Evolutionary conservation across 805 yeast genomes (phyloP), one percentile per base, ranked within the genome.

Genomic region (Starmerella floris): DNA sequence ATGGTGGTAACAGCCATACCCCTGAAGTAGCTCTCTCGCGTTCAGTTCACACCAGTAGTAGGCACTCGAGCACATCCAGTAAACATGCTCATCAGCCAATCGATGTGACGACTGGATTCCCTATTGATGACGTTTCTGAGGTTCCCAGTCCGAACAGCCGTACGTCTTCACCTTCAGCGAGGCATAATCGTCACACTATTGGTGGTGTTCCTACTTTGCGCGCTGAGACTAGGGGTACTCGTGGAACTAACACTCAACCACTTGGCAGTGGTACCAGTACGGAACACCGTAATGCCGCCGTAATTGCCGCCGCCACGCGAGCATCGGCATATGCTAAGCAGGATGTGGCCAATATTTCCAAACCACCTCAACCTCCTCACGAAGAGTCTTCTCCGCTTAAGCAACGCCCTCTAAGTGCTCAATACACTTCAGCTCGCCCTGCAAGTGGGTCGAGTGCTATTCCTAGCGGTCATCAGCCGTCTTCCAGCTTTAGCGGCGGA

Each of bases 311-410:
- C 4, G 52, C 52, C 2, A 34, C 50, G 11, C 41, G 37, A 37
- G 52, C 52, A 2, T 45, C 52, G 13, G 49, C 48, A 2, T 46
- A 37, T 23, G 52, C 52, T 5, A 46, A 43, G 44, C 49, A 45
- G 37, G 52, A 49, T 23, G 50, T 49, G 15, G 52, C 51, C 4
- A 44, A 48, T n/a, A 41, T 48, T 25, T 33, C 45, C 22, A 30
- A 34, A 34, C 46, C 46, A 9, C 31, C 43, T 25, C 28, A 25
- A 13, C 8, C 8, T 13, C 8, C 28, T 8, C 11, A 25, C 11
- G 28, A 25, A 13, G 28, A 9, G 11, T 25, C 28, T 8, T 13
- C 28, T 25, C 13, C 28, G 28, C 28, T 8, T 13, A 25, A 25
- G 28, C 28, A 8, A 9, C 28, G 28, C 13, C 28, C 28, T 25